Evolutionary conservation across 2,329 filamentous ascomycete species (phyloP).

Genomic region (Colletotrichum sp.): DNA sequence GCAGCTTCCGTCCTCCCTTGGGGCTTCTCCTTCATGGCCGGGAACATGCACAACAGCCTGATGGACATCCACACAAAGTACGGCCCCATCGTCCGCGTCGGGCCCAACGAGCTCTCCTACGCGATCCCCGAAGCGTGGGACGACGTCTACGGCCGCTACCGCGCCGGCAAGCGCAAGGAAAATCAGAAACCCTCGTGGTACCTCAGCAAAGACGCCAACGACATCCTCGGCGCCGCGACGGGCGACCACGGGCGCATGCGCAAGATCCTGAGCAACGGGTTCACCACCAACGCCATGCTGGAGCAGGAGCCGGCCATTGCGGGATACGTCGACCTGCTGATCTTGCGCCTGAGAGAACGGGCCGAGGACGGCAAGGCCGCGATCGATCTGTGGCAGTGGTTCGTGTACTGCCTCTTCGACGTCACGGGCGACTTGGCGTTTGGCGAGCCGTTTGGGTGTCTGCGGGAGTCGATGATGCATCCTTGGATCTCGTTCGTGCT

Average conservation of each 20-base stretch:
- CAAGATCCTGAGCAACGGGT: neutral
- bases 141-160: neutral
- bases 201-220: neutral
- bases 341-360: neutral
- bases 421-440: neutral
- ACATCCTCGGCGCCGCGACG: neutral
- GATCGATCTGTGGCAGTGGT: neutral
- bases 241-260: neutral
- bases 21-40: neutral
- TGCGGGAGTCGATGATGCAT: neutral
- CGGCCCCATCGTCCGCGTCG: conserved; percentile 41
- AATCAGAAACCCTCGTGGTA: neutral
- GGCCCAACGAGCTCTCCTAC: conserved; percentile 29
- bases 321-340: neutral
- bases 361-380: neutral
- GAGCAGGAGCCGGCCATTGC: neutral
- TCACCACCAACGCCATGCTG: neutral
- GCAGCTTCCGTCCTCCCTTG: neutral
- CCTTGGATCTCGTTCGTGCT: neutral
- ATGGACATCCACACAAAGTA: conserved; percentile 13
- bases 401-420: neutral
- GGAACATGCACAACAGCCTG: neutral
- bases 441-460: neutral
- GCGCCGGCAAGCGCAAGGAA: neutral
- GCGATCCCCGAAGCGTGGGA: neutral